Evolutionary conservation across 73 alveolate species (phyloP).

Genomic region (Breviolum minutum): DNA sequence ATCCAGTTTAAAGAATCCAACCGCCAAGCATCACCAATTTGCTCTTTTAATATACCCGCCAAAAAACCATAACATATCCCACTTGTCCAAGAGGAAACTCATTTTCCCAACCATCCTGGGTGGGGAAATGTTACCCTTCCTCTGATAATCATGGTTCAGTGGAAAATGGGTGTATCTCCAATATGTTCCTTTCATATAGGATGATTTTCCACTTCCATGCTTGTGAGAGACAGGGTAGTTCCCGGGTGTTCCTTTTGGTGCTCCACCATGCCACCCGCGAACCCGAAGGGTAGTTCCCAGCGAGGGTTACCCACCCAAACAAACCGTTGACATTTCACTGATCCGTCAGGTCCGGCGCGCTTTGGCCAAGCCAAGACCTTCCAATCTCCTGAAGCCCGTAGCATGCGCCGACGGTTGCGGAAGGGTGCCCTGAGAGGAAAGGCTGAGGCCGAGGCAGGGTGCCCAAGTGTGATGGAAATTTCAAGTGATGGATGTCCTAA

Average conservation of each 20-base stretch:
- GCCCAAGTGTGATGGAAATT: not conserved
- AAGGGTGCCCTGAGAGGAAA: conserved; percentile 21
- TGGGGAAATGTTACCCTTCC: no score
- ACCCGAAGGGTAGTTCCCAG: not conserved
- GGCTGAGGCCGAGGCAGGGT: not conserved
- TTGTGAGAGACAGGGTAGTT: no score
- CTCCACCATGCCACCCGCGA: not conserved
- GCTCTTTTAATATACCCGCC: no score
- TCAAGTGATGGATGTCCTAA: not conserved
- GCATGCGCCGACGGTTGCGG: conserved; percentile 23
- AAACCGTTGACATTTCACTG: no score
- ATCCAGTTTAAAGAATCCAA: no score
- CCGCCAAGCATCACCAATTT: no score
- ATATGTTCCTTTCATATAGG: not conserved
- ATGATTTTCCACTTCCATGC: no score
- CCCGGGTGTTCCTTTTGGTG: not conserved
- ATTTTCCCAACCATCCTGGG: no score
- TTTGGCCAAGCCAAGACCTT: conserved; percentile 15
- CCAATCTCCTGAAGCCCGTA: not conserved
- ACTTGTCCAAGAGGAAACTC: no score
- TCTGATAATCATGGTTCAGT: not conserved
- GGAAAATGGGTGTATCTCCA: not conserved
- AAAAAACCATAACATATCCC: no score
- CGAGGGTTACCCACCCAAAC: not conserved
- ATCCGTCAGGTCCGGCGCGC: not conserved